Evolutionary conservation across 495 filamentous ascomycete genomes (phyloP).

Genomic region (Stereocaulon alpinum): DNA sequence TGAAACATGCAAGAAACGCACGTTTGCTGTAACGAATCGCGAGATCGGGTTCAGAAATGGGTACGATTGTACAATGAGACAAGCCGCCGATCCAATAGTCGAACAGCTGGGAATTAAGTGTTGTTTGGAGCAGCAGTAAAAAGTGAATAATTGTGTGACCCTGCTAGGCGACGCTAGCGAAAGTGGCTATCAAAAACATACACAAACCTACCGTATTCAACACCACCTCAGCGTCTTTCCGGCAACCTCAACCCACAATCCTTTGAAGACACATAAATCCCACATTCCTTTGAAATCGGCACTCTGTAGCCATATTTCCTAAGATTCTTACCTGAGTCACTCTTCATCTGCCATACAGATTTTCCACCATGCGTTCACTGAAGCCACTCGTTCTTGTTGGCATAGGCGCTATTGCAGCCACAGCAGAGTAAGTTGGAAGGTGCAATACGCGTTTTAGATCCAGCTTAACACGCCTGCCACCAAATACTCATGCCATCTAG

Average conservation of each 20-base stretch:
- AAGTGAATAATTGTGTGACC: not conserved
- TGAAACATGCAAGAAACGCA: not conserved
- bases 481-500: not conserved
- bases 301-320: not conserved
- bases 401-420: conserved; percentile 5
- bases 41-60: too few relatives aligned
- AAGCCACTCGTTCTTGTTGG: conserved; percentile 11
- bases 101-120: not conserved
- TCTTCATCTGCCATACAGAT: not conserved
- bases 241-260: conserved; percentile 5
- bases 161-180: not conserved
- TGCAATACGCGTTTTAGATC: not conserved
- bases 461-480: not conserved
- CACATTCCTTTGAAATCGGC: not conserved
- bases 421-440: conserved; percentile 4
- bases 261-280: not conserved
- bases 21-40: not conserved
- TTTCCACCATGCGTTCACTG: conserved; percentile 1
- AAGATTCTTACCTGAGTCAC: not conserved
- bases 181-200: conserved; percentile 1
- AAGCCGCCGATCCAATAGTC: too few relatives aligned
- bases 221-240: not conserved
- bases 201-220: not conserved
- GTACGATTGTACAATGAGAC: too few relatives aligned
- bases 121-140: not conserved